These are phyloP conservation scores for Aspergillus fructus DNA, from an alignment of 2,329 filamentous ascomycete genomes.

Conservation along the genomic window DNA sequence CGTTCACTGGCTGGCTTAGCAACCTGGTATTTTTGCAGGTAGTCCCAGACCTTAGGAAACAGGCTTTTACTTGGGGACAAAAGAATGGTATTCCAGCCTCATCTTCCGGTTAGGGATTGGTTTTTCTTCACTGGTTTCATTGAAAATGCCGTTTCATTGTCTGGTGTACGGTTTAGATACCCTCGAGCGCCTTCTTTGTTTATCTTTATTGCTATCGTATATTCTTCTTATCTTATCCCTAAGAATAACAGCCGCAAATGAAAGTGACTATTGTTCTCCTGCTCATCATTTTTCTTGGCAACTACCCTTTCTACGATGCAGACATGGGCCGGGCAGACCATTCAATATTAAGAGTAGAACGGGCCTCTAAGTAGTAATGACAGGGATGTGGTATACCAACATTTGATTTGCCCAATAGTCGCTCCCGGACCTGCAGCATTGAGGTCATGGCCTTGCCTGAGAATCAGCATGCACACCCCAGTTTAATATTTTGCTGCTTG, in stretches of 20 bases:
- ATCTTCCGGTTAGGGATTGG: slow-evolving; percentile 7
- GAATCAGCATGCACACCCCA: neutral
- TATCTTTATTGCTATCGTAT: slow-evolving; percentile 9
- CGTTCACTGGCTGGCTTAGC: slow-evolving; percentile 54
- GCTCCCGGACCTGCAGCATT: neutral
- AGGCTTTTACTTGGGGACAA: slow-evolving; percentile 59
- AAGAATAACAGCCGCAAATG: slow-evolving; percentile 1
- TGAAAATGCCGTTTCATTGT: slow-evolving; percentile 16
- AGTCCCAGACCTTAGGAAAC: slow-evolving; percentile 56
- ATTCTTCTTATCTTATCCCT: slow-evolving; percentile 13
- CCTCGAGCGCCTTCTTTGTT: slow-evolving; percentile 21
- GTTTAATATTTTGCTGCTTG: neutral
- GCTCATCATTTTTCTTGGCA: neutral
- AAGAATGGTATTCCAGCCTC: slow-evolving; percentile 47
- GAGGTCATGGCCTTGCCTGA: neutral
- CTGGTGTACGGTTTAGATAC: slow-evolving; percentile 29
- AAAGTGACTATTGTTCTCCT: slow-evolving; percentile 4
- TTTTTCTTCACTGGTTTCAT: slow-evolving; percentile 1
- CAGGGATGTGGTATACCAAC: neutral
- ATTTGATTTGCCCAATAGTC: neutral
- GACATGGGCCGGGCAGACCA: neutral
- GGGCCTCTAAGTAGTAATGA: neutral
- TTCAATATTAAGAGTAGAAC: neutral
- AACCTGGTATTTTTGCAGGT: slow-evolving; percentile 57
- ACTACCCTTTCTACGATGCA: neutral